phyloP scores from a whole-genome alignment of 805 yeast genomes.

The Saturnispora halmiae region DNA sequence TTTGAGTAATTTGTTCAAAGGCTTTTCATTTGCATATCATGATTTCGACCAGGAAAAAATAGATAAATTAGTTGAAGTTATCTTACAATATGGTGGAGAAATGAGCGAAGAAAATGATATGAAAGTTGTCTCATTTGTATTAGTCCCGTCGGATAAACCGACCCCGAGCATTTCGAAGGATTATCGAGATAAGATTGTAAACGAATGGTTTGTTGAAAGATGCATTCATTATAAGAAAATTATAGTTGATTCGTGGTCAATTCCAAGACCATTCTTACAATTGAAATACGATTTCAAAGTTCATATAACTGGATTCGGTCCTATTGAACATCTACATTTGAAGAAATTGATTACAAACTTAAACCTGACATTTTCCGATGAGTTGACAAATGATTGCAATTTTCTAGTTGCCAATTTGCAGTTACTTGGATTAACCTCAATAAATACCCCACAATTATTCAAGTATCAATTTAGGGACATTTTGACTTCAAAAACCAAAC shows the following conservation, averaged over 20 bases:
- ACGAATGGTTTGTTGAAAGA: constrained; percentile 30
- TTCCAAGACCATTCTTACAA: constrained; percentile 19
- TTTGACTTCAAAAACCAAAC: constrained; percentile 11
- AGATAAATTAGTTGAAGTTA: constrained; percentile 14
- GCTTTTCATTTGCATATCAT: constrained; percentile 33
- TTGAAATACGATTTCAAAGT: constrained; percentile 29
- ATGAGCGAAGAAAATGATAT: constrained; percentile 15
- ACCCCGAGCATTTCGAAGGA: constrained; percentile 14
- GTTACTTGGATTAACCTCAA: constrained; percentile 33
- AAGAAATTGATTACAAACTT: constrained; percentile 50
- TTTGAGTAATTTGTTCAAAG: constrained; percentile 30
- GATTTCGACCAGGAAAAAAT: constrained; percentile 21
- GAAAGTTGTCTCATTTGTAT: constrained; percentile 30
- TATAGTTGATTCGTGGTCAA: constrained; percentile 23
- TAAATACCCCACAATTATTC: constrained; percentile 36
- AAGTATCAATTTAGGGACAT: constrained; percentile 30
- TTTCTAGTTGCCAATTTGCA: constrained; percentile 46
- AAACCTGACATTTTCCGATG: constrained; percentile 42
- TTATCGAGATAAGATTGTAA: constrained; percentile 24
- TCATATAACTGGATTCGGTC: constrained; percentile 25
- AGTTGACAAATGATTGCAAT: constrained; percentile 44
- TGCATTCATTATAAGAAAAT: constrained; percentile 18
- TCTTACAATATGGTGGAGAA: constrained; percentile 21
- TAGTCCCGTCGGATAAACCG: constrained; percentile 22
- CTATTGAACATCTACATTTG: constrained; percentile 24